These are phyloP conservation scores for Lachnellula willkommii DNA, from an alignment of 2,329 filamentous ascomycete genomes.

Conservation along the genomic window DNA sequence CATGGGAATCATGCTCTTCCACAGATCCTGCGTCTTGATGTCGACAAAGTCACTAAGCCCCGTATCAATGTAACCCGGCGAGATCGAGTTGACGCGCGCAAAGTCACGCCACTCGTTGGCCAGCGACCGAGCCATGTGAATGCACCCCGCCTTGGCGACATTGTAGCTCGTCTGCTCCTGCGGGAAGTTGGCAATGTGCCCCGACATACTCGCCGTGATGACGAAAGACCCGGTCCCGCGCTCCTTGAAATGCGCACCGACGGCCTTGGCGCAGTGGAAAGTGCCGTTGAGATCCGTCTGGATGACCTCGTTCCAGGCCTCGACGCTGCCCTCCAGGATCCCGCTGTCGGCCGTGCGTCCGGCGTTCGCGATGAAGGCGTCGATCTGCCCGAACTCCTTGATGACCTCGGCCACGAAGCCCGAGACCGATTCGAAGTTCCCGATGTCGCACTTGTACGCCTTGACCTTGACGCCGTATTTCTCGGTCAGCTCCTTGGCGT, in stretches of 20 bases:
- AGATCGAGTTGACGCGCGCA: constrained; percentile 62
- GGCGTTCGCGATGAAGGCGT: background rate
- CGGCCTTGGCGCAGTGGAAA: background rate
- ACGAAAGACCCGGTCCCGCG: constrained; percentile 49
- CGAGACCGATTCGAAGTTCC: constrained; percentile 50
- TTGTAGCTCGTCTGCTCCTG: constrained; percentile 60
- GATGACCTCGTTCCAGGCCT: background rate
- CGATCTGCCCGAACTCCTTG: constrained; percentile 50
- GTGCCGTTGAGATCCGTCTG: background rate
- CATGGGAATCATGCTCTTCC: constrained; percentile 54
- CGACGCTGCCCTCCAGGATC: background rate
- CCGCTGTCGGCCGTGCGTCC: background rate
- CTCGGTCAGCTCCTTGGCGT: constrained; percentile 54
- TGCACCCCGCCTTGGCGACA: constrained; percentile 56
- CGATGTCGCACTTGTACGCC: constrained; percentile 61
- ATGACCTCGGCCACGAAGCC: constrained; percentile 50
- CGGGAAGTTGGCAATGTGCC: constrained; percentile 46
- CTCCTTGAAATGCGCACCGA: background rate
- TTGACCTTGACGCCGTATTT: constrained; percentile 56
- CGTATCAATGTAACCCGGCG: constrained; percentile 59
- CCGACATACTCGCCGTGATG: constrained; percentile 55
- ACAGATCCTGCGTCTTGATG: constrained; percentile 48
- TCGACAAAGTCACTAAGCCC: constrained; percentile 58
- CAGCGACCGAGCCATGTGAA: background rate
- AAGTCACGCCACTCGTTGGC: constrained; percentile 57